Base-by-base conservation (phyloP, 2,329 filamentous ascomycete genomes). In the Penicillium palitans region DNA sequence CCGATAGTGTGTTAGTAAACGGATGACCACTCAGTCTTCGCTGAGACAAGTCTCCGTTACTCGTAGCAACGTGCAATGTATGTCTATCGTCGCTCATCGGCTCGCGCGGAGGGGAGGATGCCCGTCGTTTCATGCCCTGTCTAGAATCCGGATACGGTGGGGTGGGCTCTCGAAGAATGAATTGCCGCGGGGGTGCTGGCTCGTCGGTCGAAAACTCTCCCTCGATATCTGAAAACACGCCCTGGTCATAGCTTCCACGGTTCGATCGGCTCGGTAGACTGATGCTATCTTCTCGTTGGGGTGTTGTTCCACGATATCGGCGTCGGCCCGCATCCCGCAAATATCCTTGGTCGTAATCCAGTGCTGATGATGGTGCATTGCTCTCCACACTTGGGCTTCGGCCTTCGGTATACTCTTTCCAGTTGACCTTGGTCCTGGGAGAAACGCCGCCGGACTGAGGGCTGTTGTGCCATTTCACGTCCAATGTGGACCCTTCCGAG, bases 201-300 rank as follows among this genome's bases (percentile, higher is more conserved):
- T 79, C 77, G 35, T 79, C 77, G 12, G 72, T 70, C 12, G 71
- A 64, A 42, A 75, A 72, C 25, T 80, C 77, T 6, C 70, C 71
- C 61, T 80, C 78, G n/a, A 74, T 70, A 58, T 79, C 81, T 4
- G 79, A 76, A 65, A 85, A 84, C 52, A 82, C 76, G 61, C 80
- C 79, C 51, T 84, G 83, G 63, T 89, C 86, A 74, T 87, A 87
- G 69, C 84, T 87, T 47, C 85, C 83, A 57, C 84, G 79, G 59
- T 85, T 82, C 17, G 83, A 84, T 47, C 79, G 75, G 63, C 77
- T 80, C 17, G 79, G 75, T 41, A 83, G 64, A 60, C 80, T 82
- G 31, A 77, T 75, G 42, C 72, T 71, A 56, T 85, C 84, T 58
- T 87, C 84, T 31, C 68, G 58, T 59, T 78, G 73, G 24, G 77